Evolutionary conservation across 805 yeast genomes (phyloP), one percentile per base, ranked within the genome.

Genomic region (Teunomyces funiuensis): DNA sequence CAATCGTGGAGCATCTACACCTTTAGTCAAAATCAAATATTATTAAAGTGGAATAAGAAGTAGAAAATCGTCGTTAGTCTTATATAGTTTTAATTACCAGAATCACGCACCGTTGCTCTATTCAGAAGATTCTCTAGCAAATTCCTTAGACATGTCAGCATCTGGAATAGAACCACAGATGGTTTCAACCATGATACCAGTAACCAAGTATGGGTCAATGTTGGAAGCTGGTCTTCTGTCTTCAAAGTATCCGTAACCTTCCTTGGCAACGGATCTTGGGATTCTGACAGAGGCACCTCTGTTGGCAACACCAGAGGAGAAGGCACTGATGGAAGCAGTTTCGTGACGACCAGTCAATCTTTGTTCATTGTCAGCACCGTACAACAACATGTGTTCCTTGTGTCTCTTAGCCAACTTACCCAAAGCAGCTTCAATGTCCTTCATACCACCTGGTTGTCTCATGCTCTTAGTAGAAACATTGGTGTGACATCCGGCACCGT

Each of bases 401-500:
- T 93, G 99, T 80, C 98, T 90, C 79, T 84, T 84, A 57, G 96
- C 85, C 62, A 93, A 82, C 77, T 88, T 88, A 66, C 84, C 88
- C 61, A 93, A 82, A 46, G 98, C 98, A 42, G 76, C 85, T 63
- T 93, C 97, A 63, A 93, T 93, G 70, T 70, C 75, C 71, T 87
- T 86, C 89, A 93, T 88, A 67, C 99, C 99, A 70, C 99, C 99
- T 65, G 88, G 86, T 27, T 63, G 66, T 79, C 99, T 89, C 98
- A 91, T 93, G 39, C 63, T 64, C 69, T 77, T 79, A 58, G 99
- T 93, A 37, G 97, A 89, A 47, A 93, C 98, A 70, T 93, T 93
- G 68, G 99, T 93, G 76, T 93, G 99, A 79, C 98, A 91, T 61
- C 99, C 99, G 69, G 99, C 98, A 77, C 99, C 99, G 70, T 93